Evolutionary conservation across 768 basidiomycete genomes (phyloP).

Genomic region (Suillus brevipes): DNA sequence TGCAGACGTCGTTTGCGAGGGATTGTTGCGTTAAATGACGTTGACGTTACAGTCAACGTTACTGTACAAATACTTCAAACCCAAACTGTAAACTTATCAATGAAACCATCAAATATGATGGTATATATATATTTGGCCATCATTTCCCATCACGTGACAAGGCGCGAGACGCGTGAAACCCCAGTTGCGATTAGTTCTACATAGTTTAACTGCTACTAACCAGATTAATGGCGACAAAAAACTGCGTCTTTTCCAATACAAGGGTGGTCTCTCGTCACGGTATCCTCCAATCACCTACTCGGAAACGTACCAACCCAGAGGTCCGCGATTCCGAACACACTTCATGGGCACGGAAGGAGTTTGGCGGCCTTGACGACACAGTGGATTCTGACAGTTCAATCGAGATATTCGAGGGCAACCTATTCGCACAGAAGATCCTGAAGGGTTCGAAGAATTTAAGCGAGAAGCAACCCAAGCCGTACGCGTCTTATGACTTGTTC

Average conservation of each 20-base stretch:
- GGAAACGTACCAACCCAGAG: neutral
- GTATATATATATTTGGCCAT: neutral
- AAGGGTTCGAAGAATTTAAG: conserved; percentile 22
- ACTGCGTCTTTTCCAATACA: neutral
- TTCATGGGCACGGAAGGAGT: neutral
- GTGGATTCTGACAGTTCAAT: conserved; percentile 31
- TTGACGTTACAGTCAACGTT: neutral
- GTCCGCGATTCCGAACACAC: neutral
- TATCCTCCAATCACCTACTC: neutral
- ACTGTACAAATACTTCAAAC: neutral
- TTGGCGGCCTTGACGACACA: conserved; percentile 13
- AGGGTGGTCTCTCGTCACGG: neutral
- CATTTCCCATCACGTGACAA: neutral
- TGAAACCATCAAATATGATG: neutral
- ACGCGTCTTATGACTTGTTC: conserved; percentile 3
- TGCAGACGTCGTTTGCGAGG: neutral
- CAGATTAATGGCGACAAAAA: neutral
- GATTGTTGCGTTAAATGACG: neutral
- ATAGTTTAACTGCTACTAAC: neutral
- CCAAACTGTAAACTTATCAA: neutral
- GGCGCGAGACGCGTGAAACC: neutral
- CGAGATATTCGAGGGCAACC: conserved; percentile 30
- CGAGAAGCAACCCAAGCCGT: conserved; percentile 10
- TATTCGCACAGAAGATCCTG: conserved; percentile 9
- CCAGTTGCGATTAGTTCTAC: too few species aligned